Evolutionary conservation across 345 rosid species (phyloP).

Genomic region (Pistacia integerrima): DNA sequence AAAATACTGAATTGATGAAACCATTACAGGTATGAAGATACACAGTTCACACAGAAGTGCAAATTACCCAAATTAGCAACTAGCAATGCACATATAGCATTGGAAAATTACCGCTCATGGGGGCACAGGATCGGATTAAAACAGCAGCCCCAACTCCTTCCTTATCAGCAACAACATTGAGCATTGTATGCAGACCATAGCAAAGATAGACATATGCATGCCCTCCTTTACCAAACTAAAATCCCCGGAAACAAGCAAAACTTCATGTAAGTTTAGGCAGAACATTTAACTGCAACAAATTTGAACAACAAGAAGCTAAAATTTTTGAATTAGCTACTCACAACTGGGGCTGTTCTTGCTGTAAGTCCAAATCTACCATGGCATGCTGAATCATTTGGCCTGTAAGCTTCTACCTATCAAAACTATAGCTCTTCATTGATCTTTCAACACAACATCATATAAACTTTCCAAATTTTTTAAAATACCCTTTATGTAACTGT

Average conservation of each 20-base stretch:
- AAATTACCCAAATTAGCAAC: background rate
- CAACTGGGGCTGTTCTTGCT: constrained; percentile 83
- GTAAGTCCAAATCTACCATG: constrained; percentile 88
- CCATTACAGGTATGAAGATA: background rate
- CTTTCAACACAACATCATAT: background rate
- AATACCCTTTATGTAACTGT: background rate
- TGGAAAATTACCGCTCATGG: constrained; percentile 59
- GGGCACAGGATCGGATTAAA: constrained; percentile 84
- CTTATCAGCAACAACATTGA: constrained; percentile 91
- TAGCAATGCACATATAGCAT: background rate
- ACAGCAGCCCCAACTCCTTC: constrained; percentile 92
- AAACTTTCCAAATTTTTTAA: no score
- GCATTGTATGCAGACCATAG: constrained; percentile 92
- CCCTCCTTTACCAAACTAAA: constrained; percentile 93
- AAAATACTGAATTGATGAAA: background rate
- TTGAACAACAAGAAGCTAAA: background rate
- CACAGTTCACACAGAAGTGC: background rate
- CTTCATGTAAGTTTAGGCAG: background rate
- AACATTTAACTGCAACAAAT: background rate
- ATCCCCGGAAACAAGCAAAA: constrained; percentile 5
- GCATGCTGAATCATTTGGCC: constrained; percentile 94
- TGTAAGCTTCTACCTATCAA: constrained; percentile 86
- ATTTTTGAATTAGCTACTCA: constrained; percentile 32
- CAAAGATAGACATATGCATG: constrained; percentile 95
- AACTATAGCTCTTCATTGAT: background rate